Conservation (phyloP, 768 basidiomycete species). For the Plicaturopsis crispa region DNA sequence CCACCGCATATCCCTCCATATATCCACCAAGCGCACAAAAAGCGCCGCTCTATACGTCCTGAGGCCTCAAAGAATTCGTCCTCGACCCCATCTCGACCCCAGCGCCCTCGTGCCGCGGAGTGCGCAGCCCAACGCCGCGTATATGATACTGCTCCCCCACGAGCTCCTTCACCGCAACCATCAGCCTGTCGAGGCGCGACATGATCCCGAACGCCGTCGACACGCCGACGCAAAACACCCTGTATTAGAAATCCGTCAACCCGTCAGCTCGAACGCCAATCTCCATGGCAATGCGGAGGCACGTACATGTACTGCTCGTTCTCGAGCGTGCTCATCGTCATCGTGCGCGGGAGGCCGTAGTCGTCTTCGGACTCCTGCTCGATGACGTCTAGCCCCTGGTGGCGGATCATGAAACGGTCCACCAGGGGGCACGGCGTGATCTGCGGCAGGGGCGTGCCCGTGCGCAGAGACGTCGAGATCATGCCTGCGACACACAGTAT, state of each 20-base stretch:
- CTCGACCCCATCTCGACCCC: slow-evolving; percentile 25
- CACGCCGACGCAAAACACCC: slow-evolving; percentile 67
- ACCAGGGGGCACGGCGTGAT: slow-evolving; percentile 73
- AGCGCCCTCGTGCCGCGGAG: slow-evolving; percentile 9
- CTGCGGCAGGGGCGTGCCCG: slow-evolving; percentile 72
- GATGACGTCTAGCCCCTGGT: slow-evolving; percentile 59
- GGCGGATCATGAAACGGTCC: slow-evolving; percentile 35
- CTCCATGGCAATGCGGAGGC: slow-evolving; percentile 9
- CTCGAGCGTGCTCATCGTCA: slow-evolving; percentile 67
- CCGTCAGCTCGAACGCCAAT: too few species aligned
- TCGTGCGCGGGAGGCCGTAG: slow-evolving; percentile 60
- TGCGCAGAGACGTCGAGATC: slow-evolving; percentile 68
- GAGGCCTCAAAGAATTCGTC: slow-evolving; percentile 14
- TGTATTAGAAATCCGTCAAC: too few species aligned
- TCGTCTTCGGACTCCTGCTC: slow-evolving; percentile 68
- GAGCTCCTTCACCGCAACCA: slow-evolving; percentile 78
- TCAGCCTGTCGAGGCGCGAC: slow-evolving; percentile 66
- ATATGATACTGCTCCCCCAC: slow-evolving; percentile 86
- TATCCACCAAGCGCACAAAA: too few species aligned
- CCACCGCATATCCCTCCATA: too few species aligned
- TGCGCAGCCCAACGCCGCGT: slow-evolving; percentile 47
- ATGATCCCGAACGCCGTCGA: slow-evolving; percentile 63
- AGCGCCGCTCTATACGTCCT: slow-evolving; percentile 5
- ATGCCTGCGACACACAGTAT: slow-evolving; percentile 39
- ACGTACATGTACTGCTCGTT: slow-evolving; percentile 76